Conservation (phyloP, 1,139 yeast species). For the Saccharomycopsis crataegensis region DNA sequence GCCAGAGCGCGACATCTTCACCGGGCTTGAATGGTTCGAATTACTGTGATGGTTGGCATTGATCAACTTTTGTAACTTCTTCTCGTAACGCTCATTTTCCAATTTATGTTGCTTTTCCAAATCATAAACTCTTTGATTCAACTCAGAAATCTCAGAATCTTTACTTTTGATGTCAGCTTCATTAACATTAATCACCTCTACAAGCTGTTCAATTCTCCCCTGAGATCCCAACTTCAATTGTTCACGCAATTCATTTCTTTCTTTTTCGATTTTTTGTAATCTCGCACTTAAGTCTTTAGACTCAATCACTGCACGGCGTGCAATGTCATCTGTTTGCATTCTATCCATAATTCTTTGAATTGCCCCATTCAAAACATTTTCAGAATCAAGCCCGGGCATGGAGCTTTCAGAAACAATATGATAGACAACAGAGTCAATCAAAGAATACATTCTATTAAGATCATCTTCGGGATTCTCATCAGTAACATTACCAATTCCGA, state of each 20-base stretch:
- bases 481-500: slow-evolving; percentile 29
- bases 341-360: slow-evolving; percentile 66
- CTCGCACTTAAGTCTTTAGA: slow-evolving; percentile 48
- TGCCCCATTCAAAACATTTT: slow-evolving; percentile 66
- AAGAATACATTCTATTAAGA: slow-evolving; percentile 14
- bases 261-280: slow-evolving; percentile 60
- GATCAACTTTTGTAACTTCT: slow-evolving; percentile 59
- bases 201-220: slow-evolving; percentile 54
- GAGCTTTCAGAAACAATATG: slow-evolving; percentile 50
- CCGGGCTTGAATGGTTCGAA: slow-evolving; percentile 19
- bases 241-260: slow-evolving; percentile 60
- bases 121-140: slow-evolving; percentile 26
- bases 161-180: slow-evolving; percentile 31
- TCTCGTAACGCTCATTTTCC: slow-evolving; percentile 67
- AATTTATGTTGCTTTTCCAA: slow-evolving; percentile 47
- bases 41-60: slow-evolving; percentile 25
- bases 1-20: slow-evolving; percentile 24
- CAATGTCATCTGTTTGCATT: slow-evolving; percentile 79
- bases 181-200: slow-evolving; percentile 1
- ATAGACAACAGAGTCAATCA: slow-evolving; percentile 65
- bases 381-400: slow-evolving; percentile 40
- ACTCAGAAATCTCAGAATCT: slow-evolving; percentile 49
- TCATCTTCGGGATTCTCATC: slow-evolving; percentile 43
- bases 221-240: slow-evolving; percentile 62
- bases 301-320: slow-evolving; percentile 66